These are phyloP conservation scores for Phaseolus coccineus DNA, from an alignment of 331 rosid genomes.

Conservation along the genomic window DNA sequence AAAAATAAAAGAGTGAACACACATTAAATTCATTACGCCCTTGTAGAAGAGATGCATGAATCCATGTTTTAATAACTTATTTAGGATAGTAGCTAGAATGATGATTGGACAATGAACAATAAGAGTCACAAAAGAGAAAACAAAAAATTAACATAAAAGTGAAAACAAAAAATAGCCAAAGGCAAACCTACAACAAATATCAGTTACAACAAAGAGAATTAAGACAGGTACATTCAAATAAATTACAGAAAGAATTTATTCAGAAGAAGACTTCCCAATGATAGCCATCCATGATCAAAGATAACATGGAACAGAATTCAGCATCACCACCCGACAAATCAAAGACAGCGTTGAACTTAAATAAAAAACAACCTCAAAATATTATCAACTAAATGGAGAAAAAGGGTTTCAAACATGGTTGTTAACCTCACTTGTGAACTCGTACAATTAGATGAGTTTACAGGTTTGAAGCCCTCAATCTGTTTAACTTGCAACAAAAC, in stretches of 20 bases:
- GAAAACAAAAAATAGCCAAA: background rate
- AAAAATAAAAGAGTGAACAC: background rate
- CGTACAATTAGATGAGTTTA: background rate
- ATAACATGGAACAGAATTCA: background rate
- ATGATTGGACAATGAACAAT: background rate
- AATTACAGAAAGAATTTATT: slow-evolving; percentile 1
- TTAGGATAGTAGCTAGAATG: background rate
- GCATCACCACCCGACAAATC: background rate
- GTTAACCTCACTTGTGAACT: background rate
- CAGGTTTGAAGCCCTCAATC: background rate
- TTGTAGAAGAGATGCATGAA: background rate
- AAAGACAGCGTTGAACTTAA: background rate
- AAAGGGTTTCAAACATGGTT: slow-evolving; percentile 3
- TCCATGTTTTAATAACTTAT: slow-evolving; percentile 5
- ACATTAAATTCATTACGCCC: background rate
- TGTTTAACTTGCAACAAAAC: background rate
- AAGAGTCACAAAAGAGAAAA: background rate
- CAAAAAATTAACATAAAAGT: background rate
- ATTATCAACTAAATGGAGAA: background rate
- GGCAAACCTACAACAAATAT: slow-evolving; percentile 5
- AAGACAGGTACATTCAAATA: background rate
- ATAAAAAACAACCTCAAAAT: background rate
- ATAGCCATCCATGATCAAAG: background rate
- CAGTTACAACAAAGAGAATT: slow-evolving; percentile 1
- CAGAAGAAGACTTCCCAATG: background rate